A percentile compares a stretch with the other conserved stretches of the same genome.
Conservation (phyloP, 2,329 filamentous ascomycete species). For the Colletotrichum incanum region DNA sequence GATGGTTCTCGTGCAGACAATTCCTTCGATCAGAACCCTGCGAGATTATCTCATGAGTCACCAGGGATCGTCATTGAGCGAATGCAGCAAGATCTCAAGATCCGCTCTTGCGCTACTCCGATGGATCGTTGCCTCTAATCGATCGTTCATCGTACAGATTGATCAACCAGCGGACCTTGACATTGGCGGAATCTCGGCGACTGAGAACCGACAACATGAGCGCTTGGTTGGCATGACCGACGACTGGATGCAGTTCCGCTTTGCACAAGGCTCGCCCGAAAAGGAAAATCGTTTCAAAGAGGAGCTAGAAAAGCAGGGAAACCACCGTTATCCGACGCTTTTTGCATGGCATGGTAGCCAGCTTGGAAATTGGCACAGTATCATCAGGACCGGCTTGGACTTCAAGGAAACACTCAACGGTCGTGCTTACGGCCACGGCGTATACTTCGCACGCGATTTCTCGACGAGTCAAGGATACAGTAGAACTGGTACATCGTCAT, state of each 20-base stretch:
- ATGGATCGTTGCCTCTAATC: slow-evolving; percentile 93
- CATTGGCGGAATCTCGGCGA: not conserved
- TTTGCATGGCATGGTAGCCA: slow-evolving; percentile 91
- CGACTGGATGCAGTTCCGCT: slow-evolving; percentile 84
- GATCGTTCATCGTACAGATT: slow-evolving; percentile 88
- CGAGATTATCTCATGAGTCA: slow-evolving; percentile 60
- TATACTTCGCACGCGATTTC: slow-evolving; percentile 81
- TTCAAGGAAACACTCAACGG: slow-evolving; percentile 76
- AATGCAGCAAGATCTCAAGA: slow-evolving; percentile 71
- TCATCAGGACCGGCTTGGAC: slow-evolving; percentile 86
- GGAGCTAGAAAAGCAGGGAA: slow-evolving; percentile 67
- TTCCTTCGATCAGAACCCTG: slow-evolving; percentile 76
- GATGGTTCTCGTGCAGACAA: slow-evolving; percentile 66
- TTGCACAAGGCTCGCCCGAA: slow-evolving; percentile 90
- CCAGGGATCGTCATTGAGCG: slow-evolving; percentile 58
- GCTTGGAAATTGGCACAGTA: slow-evolving; percentile 89
- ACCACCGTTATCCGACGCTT: slow-evolving; percentile 74
- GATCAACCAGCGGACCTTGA: slow-evolving; percentile 56
- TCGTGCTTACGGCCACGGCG: slow-evolving; percentile 82
- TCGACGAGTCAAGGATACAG: slow-evolving; percentile 70
- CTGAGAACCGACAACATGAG: slow-evolving; percentile 55
- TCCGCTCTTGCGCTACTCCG: slow-evolving; percentile 79
- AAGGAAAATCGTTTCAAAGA: slow-evolving; percentile 84
- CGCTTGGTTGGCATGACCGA: slow-evolving; percentile 74
- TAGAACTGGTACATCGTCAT: slow-evolving; percentile 52